Evolutionary conservation across 805 yeast genomes (phyloP), one percentile per base, ranked within the genome.

Genomic region (Candida rishiriensis): DNA sequence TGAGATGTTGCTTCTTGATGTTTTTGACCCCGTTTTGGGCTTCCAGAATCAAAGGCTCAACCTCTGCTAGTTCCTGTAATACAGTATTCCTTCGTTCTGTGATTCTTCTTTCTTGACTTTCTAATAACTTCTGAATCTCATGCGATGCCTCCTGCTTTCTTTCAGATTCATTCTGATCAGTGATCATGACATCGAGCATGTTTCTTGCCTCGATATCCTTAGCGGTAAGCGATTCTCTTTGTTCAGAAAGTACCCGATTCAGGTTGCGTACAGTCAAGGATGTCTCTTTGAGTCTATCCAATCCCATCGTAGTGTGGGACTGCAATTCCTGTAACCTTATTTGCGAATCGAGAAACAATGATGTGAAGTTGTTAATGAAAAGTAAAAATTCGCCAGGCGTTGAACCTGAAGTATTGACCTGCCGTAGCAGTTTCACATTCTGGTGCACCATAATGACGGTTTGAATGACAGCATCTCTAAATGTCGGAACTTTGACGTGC

Each of bases 1-100:
- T 86, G 35, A 91, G 69, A 57, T 91, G 97, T 48, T 87, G 95
- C 60, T 91, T 91, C 63, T 89, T 88, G 49, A 91, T 91, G 54
- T 88, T 85, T 52, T 85, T 85, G n/a, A 91, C 98, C 13, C 96
- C 95, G 48, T 76, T 69, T 55, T 85, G 85, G 0, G 98, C 98
- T 50, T 85, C 95, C 3, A 76, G 44, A 7, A 90, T 83, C 0
- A 93, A 83, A 0, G 97, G 97, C 56, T 88, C 93, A 0, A 90
- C 95, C 6, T 70, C 65, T 13, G 76, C 80, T n/a, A 91, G 69
- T 44, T 88, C 91, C 7, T 64, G 59, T 64, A 78, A 58, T 0
- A 88, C 96, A 1, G 57, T 52, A 0, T 62, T 59, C 48, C 78
- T 72, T 31, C 95, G 72, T 11, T 62, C 65, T 3, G 70, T 68